Base-by-base conservation (phyloP, 768 basidiomycete genomes). In the Boletus sp. region DNA sequence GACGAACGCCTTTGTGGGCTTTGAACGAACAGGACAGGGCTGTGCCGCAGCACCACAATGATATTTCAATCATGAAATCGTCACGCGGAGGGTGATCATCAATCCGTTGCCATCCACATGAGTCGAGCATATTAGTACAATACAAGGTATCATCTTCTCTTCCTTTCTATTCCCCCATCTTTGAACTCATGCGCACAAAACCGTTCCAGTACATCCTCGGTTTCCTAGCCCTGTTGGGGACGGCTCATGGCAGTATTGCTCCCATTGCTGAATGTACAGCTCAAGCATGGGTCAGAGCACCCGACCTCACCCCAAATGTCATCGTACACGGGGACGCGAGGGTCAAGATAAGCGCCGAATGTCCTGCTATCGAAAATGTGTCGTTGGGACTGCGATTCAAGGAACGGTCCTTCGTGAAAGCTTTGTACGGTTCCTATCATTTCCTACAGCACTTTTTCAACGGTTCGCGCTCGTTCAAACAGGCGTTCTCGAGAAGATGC, bases 381-480 rank as follows among this genome's bases (percentile, higher is more conserved):
- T 48, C 27, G 17, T 29, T 65, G 37, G 53, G 60, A 9, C 27
- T 63, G 17, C 53, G 54, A 25, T 51, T 65, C 55, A 59, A 59
- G 41, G 35, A 77, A 51, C 39, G 53, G 27, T 62, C 61, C 2
- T 47, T 62, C 32, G 25, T 55, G 19, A 62, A 63, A 47, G 44
- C 44, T 4, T 34, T 59, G 61, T 58, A 52, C 5, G 29, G 11
- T 6, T 13, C 43, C 11, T 19, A 14, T 14, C 3, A n/a, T 29
- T 13, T 2, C 7, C 27, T 7, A 27, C 43, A n/a, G 11, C n/a
- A 19, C 11, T 7, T 13, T 13, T 30, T 14, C 3, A 13, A 14
- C 7, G 13, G 7, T 30, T 13, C 11, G 30, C n/a, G 7, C 13
- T 45, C 6, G 10, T 19, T 14, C 6, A 30, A 14, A 13, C 13